Evolutionary conservation across 2,329 filamentous ascomycete genomes (phyloP), one percentile per base, ranked within the genome.

Genomic region (Stenocarpella maydis): DNA sequence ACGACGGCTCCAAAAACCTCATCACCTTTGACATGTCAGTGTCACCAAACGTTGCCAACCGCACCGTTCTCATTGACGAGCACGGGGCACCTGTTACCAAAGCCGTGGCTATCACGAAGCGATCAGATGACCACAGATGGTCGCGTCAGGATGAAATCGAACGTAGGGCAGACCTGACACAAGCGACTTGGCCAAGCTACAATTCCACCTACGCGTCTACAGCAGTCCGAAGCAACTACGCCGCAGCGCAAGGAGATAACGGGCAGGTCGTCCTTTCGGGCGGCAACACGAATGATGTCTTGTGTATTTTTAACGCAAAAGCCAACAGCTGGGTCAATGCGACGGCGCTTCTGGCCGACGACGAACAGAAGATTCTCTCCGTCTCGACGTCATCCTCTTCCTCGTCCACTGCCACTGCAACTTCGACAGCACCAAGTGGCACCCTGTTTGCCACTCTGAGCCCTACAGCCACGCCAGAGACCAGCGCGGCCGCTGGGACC

Each of bases 281-380:
- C 53, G 94, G 94, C 31, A 89, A 87, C 74, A 79, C 83, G 7
- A 81, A 91, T 1, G 86, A 92, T 71, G 86, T 92, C 0, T 76
- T 98, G 6, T 88, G 87, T 72, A 88, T 98, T 70, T 98, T 97
- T 79, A 86, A 97, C 75, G 89, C 90, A 53, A 86, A 85, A 14
- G 80, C 88, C 54, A 97, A 98, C 78, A 82, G 85, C 54, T 98
- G 95, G 95, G 80, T 92, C 26, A 90, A 97, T 76, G 85, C 92
- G 0, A 88, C 88, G 0, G 80, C 85, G 8, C 78, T 93, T 28
- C 88, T 97, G 71, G 83, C 17, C 17, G 49, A 81, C 24, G 54
- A 81, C 31, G 84, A 79, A 7, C 77, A 85, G 70, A 80, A 81
- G 28, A 76, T 79, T 7, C 74, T 78, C 15, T 73, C 79, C 5